Evolutionary conservation across 1,284 basidiomycete species (phyloP), one percentile per base, ranked within the genome.

Genomic region (Fistulina hepatica): DNA sequence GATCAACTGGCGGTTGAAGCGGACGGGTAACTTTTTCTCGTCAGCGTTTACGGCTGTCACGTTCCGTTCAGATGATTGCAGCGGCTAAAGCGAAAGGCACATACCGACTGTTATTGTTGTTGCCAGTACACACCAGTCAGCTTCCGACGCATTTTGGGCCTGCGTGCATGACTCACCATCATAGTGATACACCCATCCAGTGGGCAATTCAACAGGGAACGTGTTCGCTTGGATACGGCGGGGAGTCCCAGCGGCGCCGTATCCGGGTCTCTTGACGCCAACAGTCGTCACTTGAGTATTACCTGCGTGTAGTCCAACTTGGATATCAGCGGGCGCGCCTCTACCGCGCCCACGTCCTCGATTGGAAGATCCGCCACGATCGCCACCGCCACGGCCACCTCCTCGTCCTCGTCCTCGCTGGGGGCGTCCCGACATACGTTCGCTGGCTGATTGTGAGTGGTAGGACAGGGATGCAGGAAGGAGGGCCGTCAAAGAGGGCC

Each of bases 131-230:
- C 11, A n/a, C 19, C 4, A 9, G 10, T 15, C 4, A 15, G 15
- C 10, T 16, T 16, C 8, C 9, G 28, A 31, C 13, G 19, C 9
- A 31, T n/a, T n/a, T n/a, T n/a, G n/a, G n/a, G n/a, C n/a, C n/a
- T n/a, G 13, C 9, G 19, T 9, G 9, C 24, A 9, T 4, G 10
- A 52, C 65, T 22, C 41, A 69, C 69, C 64, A 46, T 71, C 68
- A 40, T 71, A 71, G 41, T 71, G 69, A 28, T 62, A 58, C 10
- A 70, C 67, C 6, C 54, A 54, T 0, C 40, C 49, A 7, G 61
- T 47, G 0, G 65, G 56, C 6, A 69, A 61, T n/a, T 24, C 21
- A 3, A 33, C 24, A 2, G 32, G 31, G 31, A 43, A 39, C 12
- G 33, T 60, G 45, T 69, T 70, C 5, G 65, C 66, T 30, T 50